A percentile compares a stretch with the other conserved stretches of the same genome.
phyloP scores from a whole-genome alignment of 208 protist genomes.

The Trichomonas tenax region DNA sequence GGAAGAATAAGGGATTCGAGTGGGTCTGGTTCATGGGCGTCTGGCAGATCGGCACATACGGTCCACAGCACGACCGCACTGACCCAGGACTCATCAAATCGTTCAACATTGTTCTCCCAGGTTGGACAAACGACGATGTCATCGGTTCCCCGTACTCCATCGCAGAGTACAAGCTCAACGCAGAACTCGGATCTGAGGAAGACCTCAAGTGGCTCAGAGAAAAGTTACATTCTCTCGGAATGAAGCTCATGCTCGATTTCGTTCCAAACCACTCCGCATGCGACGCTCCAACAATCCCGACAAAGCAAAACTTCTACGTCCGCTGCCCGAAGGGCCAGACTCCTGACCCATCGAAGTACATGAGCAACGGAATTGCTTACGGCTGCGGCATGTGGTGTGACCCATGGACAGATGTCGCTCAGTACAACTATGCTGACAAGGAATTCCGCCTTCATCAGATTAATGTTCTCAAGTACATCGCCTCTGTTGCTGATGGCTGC shows the following conservation, averaged over 20 bases:
- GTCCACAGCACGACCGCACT: neutral
- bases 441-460: neutral
- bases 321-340: neutral
- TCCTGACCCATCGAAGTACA: neutral
- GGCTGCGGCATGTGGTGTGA: neutral
- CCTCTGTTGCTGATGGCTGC: constrained; percentile 12
- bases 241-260: constrained; percentile 28
- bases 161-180: neutral
- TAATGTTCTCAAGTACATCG: neutral
- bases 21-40: constrained; percentile 24
- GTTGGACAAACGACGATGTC: constrained; percentile 25
- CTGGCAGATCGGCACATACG: neutral
- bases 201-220: constrained; percentile 10
- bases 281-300: neutral
- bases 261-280: constrained; percentile 27
- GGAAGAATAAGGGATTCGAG: neutral
- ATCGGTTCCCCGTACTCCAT: constrained; percentile 31
- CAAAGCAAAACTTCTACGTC: neutral
- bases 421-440: neutral
- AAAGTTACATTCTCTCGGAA: neutral
- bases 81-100: neutral
- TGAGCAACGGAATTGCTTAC: neutral
- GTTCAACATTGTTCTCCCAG: constrained; percentile 22
- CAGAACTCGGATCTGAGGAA: constrained; percentile 8
- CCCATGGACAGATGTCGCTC: neutral